Conservation (phyloP, 2,329 filamentous ascomycete species). For the Sporothrix dimorphospora region DNA sequence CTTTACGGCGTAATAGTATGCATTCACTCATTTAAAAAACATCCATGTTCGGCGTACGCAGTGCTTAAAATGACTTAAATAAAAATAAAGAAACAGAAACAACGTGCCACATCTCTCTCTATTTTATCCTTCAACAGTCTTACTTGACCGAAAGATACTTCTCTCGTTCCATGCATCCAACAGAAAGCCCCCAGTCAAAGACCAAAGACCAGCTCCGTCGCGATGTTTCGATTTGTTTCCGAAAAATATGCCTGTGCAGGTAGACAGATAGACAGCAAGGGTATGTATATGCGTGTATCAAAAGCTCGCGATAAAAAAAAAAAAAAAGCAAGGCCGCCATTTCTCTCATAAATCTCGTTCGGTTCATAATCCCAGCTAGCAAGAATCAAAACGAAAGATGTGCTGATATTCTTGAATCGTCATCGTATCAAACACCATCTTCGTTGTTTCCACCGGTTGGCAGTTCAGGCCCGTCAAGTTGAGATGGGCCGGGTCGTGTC, state of each 20-base stretch:
- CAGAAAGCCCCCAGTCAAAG: neutral
- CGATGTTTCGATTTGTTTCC: neutral
- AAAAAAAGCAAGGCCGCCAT: neutral
- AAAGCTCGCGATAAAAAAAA: neutral
- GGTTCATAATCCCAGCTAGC: neutral
- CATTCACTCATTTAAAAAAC: too few species aligned
- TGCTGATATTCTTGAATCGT: neutral
- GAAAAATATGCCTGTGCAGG: neutral
- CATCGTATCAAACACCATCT: neutral
- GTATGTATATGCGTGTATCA: slow-evolving; percentile 13
- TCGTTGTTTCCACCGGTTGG: neutral
- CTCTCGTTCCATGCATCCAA: neutral
- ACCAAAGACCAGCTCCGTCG: neutral
- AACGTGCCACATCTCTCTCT: neutral
- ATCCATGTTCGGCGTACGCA: neutral
- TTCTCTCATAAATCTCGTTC: neutral
- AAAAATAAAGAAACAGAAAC: neutral
- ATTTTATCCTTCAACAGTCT: too few species aligned
- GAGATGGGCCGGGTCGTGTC: neutral
- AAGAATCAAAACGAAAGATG: neutral
- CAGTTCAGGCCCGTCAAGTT: neutral
- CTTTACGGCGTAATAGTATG: too few species aligned
- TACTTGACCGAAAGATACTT: neutral
- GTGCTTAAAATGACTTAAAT: neutral
- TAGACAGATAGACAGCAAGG: neutral